Base-by-base conservation (phyloP, 2,329 filamentous ascomycete genomes). In the Myriosclerotinia scirpicola region DNA sequence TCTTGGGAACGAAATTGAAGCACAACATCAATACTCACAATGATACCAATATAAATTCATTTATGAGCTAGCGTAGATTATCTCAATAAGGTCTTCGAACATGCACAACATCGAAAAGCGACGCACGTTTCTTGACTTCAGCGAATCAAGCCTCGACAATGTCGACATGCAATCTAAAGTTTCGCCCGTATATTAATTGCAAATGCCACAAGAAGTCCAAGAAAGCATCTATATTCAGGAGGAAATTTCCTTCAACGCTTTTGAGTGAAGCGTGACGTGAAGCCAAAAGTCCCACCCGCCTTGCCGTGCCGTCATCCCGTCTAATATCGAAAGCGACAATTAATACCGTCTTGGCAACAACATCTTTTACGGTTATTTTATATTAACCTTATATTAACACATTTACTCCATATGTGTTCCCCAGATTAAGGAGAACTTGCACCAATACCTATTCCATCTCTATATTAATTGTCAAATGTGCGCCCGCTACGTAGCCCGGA, bases 241-340 rank as follows among this genome's bases (percentile, higher is more conserved):
- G 6, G 11, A 4, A 3, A 38, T 15, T 17, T n/a, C 30, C 3
- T 2, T 26, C 14, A 7, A 11, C 3, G 8, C 20, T 9, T 17
- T 2, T 5, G 30, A 2, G 22, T 17, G 7, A 7, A 56, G 46
- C 17, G n/a, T 42, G 40, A 22, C 8, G 52, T 22, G 40, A 42
- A n/a, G 20, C 8, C 26, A 36, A 36, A 36, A n/a, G 22, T 46
- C 8, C 11, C 14, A 64, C n/a, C 34, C 61, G 61, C 52, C 26
- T 44, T 52, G 12, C 22, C 61, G 40, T 64, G 56, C 61, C 61
- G 52, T 56, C 42, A 60, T 60, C 7, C 63, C 42, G 52, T 22
- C 46, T 3, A 60, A 65, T 58, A 60, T 60, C 22, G 52, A 34
- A 54, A 8, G 26, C 3, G 36, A 60, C 30, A 30, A 53, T 20